Percentiles rank a stretch among this genome's conserved stretches.
phyloP scores from a whole-genome alignment of 78 protist genomes.

The Guillardia theta region DNA sequence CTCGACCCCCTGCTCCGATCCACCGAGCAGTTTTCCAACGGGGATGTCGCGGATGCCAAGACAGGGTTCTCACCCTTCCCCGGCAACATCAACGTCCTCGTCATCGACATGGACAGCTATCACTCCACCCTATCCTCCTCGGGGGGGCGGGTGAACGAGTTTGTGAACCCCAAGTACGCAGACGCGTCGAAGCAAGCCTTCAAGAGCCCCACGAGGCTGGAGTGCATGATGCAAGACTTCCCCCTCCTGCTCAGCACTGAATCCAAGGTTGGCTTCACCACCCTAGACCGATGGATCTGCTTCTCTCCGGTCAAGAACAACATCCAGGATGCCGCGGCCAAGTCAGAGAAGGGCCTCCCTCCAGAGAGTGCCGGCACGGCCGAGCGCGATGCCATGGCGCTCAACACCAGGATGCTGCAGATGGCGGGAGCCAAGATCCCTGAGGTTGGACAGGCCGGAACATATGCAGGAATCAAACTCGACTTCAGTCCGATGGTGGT shows the following conservation, averaged over 20 bases:
- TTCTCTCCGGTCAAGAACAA: slow-evolving; percentile 59
- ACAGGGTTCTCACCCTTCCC: slow-evolving; percentile 55
- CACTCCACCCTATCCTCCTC: background rate
- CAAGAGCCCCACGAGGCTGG: slow-evolving; percentile 66
- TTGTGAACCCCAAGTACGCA: slow-evolving; percentile 75
- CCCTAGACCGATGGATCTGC: background rate
- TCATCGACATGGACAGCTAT: slow-evolving; percentile 37
- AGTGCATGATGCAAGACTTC: slow-evolving; percentile 77
- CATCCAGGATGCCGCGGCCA: slow-evolving; percentile 44
- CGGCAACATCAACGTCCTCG: slow-evolving; percentile 62
- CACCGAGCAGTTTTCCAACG: background rate
- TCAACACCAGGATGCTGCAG: background rate
- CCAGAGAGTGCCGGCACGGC: slow-evolving; percentile 8
- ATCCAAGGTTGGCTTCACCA: slow-evolving; percentile 48
- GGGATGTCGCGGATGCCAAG: slow-evolving; percentile 18
- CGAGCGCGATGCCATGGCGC: background rate
- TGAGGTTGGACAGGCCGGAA: background rate
- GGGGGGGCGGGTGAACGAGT: slow-evolving; percentile 63
- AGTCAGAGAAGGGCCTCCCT: background rate
- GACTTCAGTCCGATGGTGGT: background rate
- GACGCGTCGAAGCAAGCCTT: slow-evolving; percentile 47
- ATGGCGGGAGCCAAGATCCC: background rate
- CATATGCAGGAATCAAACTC: background rate
- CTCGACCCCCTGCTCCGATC: slow-evolving; percentile 59
- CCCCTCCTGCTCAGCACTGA: background rate